These are phyloP conservation scores for Oryza longistaminata DNA, from an alignment of 176 grass and related monocot species.

Conservation along the genomic window DNA sequence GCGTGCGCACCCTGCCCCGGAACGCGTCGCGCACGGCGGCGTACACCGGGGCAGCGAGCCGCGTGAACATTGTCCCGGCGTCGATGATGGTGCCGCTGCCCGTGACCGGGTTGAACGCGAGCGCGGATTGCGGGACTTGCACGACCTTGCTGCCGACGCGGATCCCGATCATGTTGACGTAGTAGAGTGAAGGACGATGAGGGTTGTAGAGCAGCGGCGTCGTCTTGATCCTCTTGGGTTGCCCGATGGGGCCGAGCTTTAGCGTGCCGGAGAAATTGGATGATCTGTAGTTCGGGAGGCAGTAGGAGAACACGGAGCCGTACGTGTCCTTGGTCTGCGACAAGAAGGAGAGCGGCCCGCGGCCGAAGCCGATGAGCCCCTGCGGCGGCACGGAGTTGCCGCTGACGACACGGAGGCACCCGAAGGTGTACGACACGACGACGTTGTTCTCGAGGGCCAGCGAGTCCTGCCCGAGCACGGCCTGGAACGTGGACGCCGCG, in stretches of 20 bases:
- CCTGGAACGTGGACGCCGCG: slow-evolving; percentile 58
- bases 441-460: slow-evolving; percentile 45
- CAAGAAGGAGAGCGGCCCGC: slow-evolving; percentile 68
- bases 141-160: slow-evolving; percentile 57
- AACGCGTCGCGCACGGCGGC: slow-evolving; percentile 72
- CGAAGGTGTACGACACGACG: slow-evolving; percentile 56
- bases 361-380: slow-evolving; percentile 76
- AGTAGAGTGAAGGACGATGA: slow-evolving; percentile 75
- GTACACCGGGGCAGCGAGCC: slow-evolving; percentile 58
- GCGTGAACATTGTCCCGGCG: slow-evolving; percentile 86
- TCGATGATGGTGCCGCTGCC: slow-evolving; percentile 73
- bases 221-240: slow-evolving; percentile 61
- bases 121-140: slow-evolving; percentile 30
- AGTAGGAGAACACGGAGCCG: slow-evolving; percentile 75
- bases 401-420: slow-evolving; percentile 59
- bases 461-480: slow-evolving; percentile 56
- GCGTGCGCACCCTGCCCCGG: slow-evolving; percentile 47
- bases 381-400: slow-evolving; percentile 59
- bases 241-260: slow-evolving; percentile 55
- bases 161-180: slow-evolving; percentile 68
- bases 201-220: slow-evolving; percentile 71
- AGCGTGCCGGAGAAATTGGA: slow-evolving; percentile 80
- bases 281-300: slow-evolving; percentile 74
- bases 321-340: slow-evolving; percentile 66
- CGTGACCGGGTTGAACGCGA: slow-evolving; percentile 58